Conservation (phyloP, 2,329 filamentous ascomycete genomes). For the Nectriaceae sp. region DNA sequence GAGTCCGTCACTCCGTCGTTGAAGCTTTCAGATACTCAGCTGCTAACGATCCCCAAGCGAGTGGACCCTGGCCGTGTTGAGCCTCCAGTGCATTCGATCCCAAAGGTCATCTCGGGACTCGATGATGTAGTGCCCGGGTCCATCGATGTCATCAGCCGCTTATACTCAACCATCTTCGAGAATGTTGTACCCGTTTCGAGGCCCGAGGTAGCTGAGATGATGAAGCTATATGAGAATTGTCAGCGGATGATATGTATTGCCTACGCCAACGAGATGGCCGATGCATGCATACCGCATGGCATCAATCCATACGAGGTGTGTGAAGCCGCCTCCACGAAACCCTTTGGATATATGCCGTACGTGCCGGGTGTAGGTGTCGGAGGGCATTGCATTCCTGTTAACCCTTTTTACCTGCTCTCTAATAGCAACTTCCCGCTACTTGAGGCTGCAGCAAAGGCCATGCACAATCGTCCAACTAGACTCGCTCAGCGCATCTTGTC, state of each 20-base stretch:
- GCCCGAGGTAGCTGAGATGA: conserved; percentile 58
- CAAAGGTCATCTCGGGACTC: conserved; percentile 55
- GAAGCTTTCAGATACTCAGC: neutral
- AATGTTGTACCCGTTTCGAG: conserved; percentile 46
- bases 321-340: conserved; percentile 48
- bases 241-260: conserved; percentile 56
- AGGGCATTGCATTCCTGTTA: conserved; percentile 57
- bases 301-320: conserved; percentile 54
- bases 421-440: conserved; percentile 49
- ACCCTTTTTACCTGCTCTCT: conserved; percentile 52
- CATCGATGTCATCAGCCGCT: conserved; percentile 39
- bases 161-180: conserved; percentile 49
- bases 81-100: conserved; percentile 44
- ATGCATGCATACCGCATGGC: conserved; percentile 44
- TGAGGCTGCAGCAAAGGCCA: conserved; percentile 41
- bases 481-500: conserved; percentile 31
- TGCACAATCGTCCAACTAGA: conserved; percentile 41
- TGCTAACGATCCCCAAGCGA: conserved; percentile 32
- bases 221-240: conserved; percentile 58
- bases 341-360: conserved; percentile 52
- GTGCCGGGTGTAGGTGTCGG: conserved; percentile 51
- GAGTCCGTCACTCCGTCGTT: neutral
- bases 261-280: conserved; percentile 57
- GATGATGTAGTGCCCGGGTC: conserved; percentile 47
- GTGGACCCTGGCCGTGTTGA: conserved; percentile 51